Conservation (phyloP, 169 alveolate species). For the Plasmodium knowlesi region DNA sequence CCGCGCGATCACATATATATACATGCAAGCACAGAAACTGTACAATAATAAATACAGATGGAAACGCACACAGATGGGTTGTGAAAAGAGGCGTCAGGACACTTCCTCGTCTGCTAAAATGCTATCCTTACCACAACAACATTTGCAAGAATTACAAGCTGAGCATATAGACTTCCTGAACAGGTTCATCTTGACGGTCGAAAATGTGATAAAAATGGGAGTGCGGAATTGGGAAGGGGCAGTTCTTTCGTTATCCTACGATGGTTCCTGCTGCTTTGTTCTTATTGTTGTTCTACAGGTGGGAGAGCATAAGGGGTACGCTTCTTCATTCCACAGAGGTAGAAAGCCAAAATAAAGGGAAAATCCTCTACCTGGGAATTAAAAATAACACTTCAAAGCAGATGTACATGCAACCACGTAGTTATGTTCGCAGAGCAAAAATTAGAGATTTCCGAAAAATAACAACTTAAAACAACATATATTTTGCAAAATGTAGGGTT, state of each 20-base stretch:
- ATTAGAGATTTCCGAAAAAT: background rate
- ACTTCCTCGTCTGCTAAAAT: background rate
- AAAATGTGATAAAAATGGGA: background rate
- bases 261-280: background rate
- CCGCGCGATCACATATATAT: background rate
- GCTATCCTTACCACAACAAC: constrained; percentile 54
- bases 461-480: background rate
- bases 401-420: background rate
- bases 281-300: background rate
- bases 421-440: background rate
- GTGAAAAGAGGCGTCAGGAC: background rate
- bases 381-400: background rate
- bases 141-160: constrained; percentile 52
- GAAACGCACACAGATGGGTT: background rate
- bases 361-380: background rate
- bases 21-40: background rate
- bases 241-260: background rate
- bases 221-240: background rate
- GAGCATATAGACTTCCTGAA: constrained; percentile 56
- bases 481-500: background rate
- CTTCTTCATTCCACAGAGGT: background rate
- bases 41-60: background rate
- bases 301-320: background rate
- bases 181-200: constrained; percentile 30
- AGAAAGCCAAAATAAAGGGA: background rate